Evolutionary conservation across 495 filamentous ascomycete species (phyloP), one percentile per base, ranked within the genome.

Genomic region (Filosporella fistucella): DNA sequence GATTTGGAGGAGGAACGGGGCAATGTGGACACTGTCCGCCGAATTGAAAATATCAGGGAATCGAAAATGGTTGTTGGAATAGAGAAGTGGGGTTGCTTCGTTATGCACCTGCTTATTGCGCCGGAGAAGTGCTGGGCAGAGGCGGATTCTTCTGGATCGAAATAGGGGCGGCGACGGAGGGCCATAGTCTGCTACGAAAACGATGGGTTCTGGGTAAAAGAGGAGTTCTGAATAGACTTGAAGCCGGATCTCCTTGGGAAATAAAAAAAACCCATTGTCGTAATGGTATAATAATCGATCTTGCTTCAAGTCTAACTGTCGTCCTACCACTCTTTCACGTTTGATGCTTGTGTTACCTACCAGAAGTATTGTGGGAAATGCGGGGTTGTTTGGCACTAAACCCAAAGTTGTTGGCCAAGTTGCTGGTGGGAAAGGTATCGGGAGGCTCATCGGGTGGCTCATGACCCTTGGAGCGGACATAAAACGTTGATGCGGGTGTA

Each of bases 81-180:
- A n/a, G n/a, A n/a, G n/a, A n/a, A n/a, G n/a, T n/a, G 65, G 58
- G 26, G 52, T 55, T 14, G 66, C 62, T 52, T 72, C 68, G 39
- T 49, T 47, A 52, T 70, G 49, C 39, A 68, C 59, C 36, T 54
- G 53, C 33, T 54, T 55, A 44, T 58, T 65, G 39, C 51, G 47
- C 4, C 43, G 56, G 16, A 71, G 60, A 23, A 72, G 63, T 26
- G 65, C 60, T 4, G 66, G 58, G 44, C 45, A 57, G 54, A 59
- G 48, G n/a, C 54, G 39, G 30, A 48, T 11, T 43, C 43, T 47
- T 49, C 28, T 37, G 33, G 35, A 22, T 48, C 49, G 54, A 53
- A 54, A 37, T 18, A 49, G 46, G 22, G 38, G 46, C 46, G 37
- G 46, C 37, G 46, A 49, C 18, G 46, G 25, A 49, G 54, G 54